Percentiles rank a stretch among this genome's conserved stretches.
These are phyloP conservation scores for Limonomyces culmigenus DNA, from an alignment of 1,284 basidiomycete species.

Conservation along the genomic window DNA sequence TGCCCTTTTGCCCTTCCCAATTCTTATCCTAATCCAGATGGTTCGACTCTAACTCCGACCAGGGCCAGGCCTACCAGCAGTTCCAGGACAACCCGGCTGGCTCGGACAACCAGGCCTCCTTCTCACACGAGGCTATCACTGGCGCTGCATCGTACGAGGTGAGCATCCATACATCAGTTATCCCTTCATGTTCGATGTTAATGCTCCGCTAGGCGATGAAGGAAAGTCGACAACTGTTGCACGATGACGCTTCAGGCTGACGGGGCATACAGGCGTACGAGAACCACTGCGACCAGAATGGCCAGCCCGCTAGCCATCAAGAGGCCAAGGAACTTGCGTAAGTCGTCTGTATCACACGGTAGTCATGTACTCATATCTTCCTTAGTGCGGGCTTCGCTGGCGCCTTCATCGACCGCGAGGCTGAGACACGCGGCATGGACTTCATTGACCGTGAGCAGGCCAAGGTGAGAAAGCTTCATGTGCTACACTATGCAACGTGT, in stretches of 20 bases:
- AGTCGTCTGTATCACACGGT: slow-evolving; percentile 1
- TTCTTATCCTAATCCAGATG: too few species aligned
- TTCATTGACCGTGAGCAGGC: slow-evolving; percentile 24
- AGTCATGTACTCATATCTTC: slow-evolving; percentile 5
- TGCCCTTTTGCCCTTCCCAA: too few species aligned
- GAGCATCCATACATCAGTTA: neutral
- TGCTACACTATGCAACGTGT: slow-evolving; percentile 13
- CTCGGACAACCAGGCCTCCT: neutral
- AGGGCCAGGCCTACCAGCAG: neutral
- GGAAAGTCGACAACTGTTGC: too few species aligned
- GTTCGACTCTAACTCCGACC: neutral
- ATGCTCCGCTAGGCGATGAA: too few species aligned
- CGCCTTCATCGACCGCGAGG: slow-evolving; percentile 23
- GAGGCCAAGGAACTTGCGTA: slow-evolving; percentile 28
- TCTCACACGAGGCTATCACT: neutral
- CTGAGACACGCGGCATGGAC: slow-evolving; percentile 37
- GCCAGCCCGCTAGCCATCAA: slow-evolving; percentile 23
- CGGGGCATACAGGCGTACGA: slow-evolving; percentile 42
- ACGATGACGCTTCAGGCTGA: too few species aligned
- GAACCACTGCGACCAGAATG: slow-evolving; percentile 25
- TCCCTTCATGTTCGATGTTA: slow-evolving; percentile 1
- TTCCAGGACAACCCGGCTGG: neutral
- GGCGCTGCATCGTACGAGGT: slow-evolving; percentile 19
- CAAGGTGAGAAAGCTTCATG: too few species aligned
- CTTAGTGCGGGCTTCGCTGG: slow-evolving; percentile 25